Conservation (phyloP, 768 basidiomycete genomes). For the Omphalotus guepiniiformis region DNA sequence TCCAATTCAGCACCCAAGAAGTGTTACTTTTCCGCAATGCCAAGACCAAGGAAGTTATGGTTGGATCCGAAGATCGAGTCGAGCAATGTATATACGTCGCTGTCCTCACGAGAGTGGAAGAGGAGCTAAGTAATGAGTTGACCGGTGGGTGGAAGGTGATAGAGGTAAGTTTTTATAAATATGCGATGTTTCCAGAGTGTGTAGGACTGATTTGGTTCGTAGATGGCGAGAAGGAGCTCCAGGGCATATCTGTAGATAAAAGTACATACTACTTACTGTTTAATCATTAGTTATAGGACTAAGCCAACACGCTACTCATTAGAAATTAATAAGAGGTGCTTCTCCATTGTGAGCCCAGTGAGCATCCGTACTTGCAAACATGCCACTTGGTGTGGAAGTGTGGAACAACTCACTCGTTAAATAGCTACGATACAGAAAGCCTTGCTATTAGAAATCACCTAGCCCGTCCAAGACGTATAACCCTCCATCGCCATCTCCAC, state of each 20-base stretch:
- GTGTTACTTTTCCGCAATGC: slow-evolving; percentile 87
- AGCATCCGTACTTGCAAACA: too few species aligned
- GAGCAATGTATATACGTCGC: slow-evolving; percentile 94
- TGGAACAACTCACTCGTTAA: too few species aligned
- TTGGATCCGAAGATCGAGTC: slow-evolving; percentile 87
- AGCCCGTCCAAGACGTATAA: slow-evolving; percentile 9
- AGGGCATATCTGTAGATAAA: slow-evolving; percentile 23
- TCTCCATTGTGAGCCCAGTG: too few species aligned
- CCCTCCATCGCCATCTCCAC: slow-evolving; percentile 7
- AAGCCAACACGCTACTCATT: too few species aligned
- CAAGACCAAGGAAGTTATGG: slow-evolving; percentile 79
- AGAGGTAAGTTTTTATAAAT: slow-evolving; percentile 55
- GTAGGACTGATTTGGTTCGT: neutral
- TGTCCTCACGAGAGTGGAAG: slow-evolving; percentile 82
- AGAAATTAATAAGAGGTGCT: too few species aligned
- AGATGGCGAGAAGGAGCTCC: slow-evolving; percentile 28
- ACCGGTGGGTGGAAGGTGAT: slow-evolving; percentile 99
- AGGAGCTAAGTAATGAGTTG: slow-evolving; percentile 85
- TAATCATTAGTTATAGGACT: too few species aligned
- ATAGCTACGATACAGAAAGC: neutral
- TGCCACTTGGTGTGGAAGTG: too few species aligned
- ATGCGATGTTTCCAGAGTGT: slow-evolving; percentile 23
- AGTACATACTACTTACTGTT: slow-evolving; percentile 3
- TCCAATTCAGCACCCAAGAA: slow-evolving; percentile 93
- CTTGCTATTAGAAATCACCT: neutral